These are phyloP conservation scores for Conidiobolus incongruus DNA, from an alignment of 371 early-diverging fungal genomes.

Conservation along the genomic window DNA sequence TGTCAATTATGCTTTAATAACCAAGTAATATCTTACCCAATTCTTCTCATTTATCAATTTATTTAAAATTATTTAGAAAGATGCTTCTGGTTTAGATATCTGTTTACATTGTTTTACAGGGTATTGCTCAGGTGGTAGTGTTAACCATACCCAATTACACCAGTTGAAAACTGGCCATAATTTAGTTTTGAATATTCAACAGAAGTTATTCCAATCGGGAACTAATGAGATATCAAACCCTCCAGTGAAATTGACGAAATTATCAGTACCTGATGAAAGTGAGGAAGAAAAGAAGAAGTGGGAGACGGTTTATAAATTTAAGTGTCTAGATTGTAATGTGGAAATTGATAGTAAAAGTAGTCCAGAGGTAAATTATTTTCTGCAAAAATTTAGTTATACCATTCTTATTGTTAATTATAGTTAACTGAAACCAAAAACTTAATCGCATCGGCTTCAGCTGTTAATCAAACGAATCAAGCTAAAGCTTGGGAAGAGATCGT, in stretches of 20 bases:
- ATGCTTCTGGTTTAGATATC: slow-evolving; percentile 60
- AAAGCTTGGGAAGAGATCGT: slow-evolving; percentile 84
- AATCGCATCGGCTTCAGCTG: slow-evolving; percentile 50
- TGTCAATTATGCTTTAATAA: slow-evolving; percentile 84
- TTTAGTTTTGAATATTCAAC: slow-evolving; percentile 63
- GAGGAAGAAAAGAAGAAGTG: slow-evolving; percentile 47
- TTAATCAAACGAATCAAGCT: slow-evolving; percentile 64
- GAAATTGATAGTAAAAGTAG: slow-evolving; percentile 14
- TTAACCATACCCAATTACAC: slow-evolving; percentile 55
- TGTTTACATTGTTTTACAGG: slow-evolving; percentile 85
- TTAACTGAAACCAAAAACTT: slow-evolving; percentile 29
- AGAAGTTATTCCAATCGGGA: slow-evolving; percentile 18
- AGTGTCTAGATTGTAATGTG: slow-evolving; percentile 39
- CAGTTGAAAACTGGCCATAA: slow-evolving; percentile 39
- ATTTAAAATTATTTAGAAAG: slow-evolving; percentile 18
- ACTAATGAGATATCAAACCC: slow-evolving; percentile 20
- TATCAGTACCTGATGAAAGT: slow-evolving; percentile 57
- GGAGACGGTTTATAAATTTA: slow-evolving; percentile 17
- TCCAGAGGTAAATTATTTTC: slow-evolving; percentile 6
- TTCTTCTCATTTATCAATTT: background rate
- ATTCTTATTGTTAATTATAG: slow-evolving; percentile 10
- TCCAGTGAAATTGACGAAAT: slow-evolving; percentile 69
- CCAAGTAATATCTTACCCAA: slow-evolving; percentile 23
- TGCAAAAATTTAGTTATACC: background rate
- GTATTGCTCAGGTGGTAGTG: slow-evolving; percentile 20